These are phyloP conservation scores for Talaromyces sp. DNA, from an alignment of 2,329 filamentous ascomycete genomes.

Conservation along the genomic window DNA sequence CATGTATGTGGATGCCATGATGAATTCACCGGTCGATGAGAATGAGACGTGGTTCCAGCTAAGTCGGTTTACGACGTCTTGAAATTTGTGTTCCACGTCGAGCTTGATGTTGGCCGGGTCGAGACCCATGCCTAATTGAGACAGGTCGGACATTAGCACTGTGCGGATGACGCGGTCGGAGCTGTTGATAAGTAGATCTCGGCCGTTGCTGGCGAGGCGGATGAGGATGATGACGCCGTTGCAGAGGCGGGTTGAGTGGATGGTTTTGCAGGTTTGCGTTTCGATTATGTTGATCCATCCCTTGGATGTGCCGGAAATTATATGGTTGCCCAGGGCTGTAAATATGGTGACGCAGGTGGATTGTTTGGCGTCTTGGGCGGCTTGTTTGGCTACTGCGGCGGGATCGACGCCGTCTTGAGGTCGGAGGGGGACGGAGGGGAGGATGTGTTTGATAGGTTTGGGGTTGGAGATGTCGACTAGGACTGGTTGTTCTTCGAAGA, in stretches of 20 bases:
- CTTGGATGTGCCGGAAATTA: constrained; percentile 89
- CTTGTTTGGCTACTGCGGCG: constrained; percentile 71
- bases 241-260: constrained; percentile 86
- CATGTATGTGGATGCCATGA: constrained; percentile 94
- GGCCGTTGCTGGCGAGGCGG: constrained; percentile 77
- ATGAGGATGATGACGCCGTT: constrained; percentile 84
- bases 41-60: constrained; percentile 98
- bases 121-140: constrained; percentile 54
- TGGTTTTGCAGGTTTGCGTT: constrained; percentile 71
- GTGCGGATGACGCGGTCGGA: constrained; percentile 94
- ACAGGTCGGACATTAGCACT: constrained; percentile 77
- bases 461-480: constrained; percentile 75
- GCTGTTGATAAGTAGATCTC: constrained; percentile 85
- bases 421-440: constrained; percentile 80
- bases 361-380: constrained; percentile 88
- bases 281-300: constrained; percentile 96
- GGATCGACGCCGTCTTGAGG: constrained; percentile 62
- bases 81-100: constrained; percentile 94
- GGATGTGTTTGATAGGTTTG: constrained; percentile 68
- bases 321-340: constrained; percentile 78
- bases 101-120: constrained; percentile 83
- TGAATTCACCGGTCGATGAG: constrained; percentile 89
- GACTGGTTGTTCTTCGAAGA: constrained; percentile 89
- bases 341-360: constrained; percentile 92
- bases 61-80: constrained; percentile 91